Evolutionary conservation across 73 alveolate genomes (phyloP).

Genomic region (Tetrahymena elliotti): DNA sequence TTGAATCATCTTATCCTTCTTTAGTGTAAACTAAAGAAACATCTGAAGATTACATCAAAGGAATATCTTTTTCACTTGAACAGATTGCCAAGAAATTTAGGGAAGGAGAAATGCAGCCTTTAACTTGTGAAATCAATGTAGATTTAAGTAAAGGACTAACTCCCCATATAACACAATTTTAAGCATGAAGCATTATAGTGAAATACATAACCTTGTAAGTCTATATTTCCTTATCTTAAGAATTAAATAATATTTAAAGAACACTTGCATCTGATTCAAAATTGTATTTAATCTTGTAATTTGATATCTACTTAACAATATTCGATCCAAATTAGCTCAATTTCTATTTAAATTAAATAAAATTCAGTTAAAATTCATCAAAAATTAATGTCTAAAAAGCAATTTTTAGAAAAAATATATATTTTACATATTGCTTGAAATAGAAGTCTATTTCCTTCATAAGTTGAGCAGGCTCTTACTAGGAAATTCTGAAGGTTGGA

Average conservation of each 20-base stretch:
- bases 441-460: neutral
- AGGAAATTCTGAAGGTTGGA: neutral
- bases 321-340: neutral
- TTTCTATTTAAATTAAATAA: neutral
- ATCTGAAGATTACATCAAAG: neutral
- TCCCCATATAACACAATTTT: neutral
- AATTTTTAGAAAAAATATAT: no score
- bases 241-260: neutral
- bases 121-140: neutral
- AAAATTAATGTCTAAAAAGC: no score
- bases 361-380: neutral
- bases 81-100: neutral
- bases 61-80: neutral
- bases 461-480: neutral
- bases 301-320: neutral
- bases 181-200: neutral
- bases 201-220: neutral
- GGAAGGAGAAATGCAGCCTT: neutral
- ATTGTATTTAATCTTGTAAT: neutral
- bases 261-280: neutral
- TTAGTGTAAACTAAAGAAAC: neutral
- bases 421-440: neutral
- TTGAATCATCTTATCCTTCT: neutral
- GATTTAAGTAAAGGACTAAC: neutral
- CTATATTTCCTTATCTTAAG: neutral